Evolutionary conservation across 805 yeast species (phyloP), one percentile per base, ranked within the genome.

Genomic region (Kluyveromyces nonfermentans): DNA sequence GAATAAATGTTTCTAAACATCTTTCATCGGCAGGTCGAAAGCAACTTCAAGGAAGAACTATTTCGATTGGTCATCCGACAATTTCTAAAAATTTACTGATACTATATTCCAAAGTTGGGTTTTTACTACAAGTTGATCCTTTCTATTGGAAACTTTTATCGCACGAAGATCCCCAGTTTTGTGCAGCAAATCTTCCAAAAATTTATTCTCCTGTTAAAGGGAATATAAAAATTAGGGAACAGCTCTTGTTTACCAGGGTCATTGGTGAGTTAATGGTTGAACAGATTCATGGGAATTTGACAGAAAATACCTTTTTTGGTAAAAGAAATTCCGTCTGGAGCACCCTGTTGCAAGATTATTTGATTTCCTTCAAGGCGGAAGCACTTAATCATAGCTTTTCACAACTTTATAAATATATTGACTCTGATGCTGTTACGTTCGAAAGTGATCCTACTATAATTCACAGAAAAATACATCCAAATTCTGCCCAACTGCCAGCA

Each of bases 91-190:
- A 51, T 12, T 49, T 44, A 22, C 50, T 50, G 40, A 55, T 58
- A 33, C 51, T 55, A 5, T 85, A 83, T 61, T 96, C 82, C 53
- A 82, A 85, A 18, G 57, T 90, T 41, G 80, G 93, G 52, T 93
- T 82, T 56, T 64, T 90, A 20, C 62, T 93, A 36, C 97, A 93
- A 59, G 84, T 95, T 0, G 86, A 85, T 54, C 85, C 95, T 0
- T 59, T 62, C 1, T 90, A 90, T 55, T 71, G 89, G 56, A 70
- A 79, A 1, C 64, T 77, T 12, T 60, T 86, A 31, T 74, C 78
- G 44, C 60, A 67, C 14, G 53, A 61, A 8, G 62, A 65, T 33
- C 57, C 56, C n/a, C 50, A 44, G 2, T 59, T 59, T 49, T 55
- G 54, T 18, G 52, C 51, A 35, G 53, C 51, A 15, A 59, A 58